Conservation (phyloP, 2,329 filamentous ascomycete genomes). For the Colletotrichum simmondsii region DNA sequence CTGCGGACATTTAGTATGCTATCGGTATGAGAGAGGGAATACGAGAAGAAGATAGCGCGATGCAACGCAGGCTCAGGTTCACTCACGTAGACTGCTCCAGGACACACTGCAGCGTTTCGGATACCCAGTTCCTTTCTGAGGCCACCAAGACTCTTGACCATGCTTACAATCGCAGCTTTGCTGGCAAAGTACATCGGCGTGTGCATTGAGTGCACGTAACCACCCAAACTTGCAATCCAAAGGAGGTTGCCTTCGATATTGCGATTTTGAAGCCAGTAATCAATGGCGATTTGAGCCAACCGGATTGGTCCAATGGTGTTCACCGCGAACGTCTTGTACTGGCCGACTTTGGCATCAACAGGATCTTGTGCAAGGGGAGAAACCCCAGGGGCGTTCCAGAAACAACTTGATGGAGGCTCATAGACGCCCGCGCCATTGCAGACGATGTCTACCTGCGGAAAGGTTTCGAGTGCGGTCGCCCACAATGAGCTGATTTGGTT, state of each 20-base stretch:
- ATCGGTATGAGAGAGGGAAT: background rate
- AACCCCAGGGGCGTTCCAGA: slow-evolving; percentile 42
- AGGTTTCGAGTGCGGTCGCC: slow-evolving; percentile 33
- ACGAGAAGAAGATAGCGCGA: background rate
- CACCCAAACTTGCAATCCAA: slow-evolving; percentile 41
- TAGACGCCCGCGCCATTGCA: slow-evolving; percentile 38
- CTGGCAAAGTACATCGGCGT: slow-evolving; percentile 44
- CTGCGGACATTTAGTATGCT: background rate
- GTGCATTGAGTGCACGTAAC: slow-evolving; percentile 42
- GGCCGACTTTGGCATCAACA: slow-evolving; percentile 34
- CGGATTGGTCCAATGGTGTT: slow-evolving; percentile 41
- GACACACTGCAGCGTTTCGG: background rate
- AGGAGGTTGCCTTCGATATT: slow-evolving; percentile 49
- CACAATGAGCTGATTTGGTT: slow-evolving; percentile 39
- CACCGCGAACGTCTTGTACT: slow-evolving; percentile 40
- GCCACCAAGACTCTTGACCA: background rate
- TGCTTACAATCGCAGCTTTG: slow-evolving; percentile 40
- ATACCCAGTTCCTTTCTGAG: background rate
- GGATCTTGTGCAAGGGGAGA: slow-evolving; percentile 35
- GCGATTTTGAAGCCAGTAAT: slow-evolving; percentile 43
- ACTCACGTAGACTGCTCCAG: background rate
- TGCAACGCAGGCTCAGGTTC: background rate
- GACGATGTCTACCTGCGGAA: slow-evolving; percentile 35
- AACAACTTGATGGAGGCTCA: slow-evolving; percentile 41
- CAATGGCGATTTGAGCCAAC: slow-evolving; percentile 41